Evolutionary conservation across 2,329 filamentous ascomycete species (phyloP).

Genomic region (Fusarium sp.): DNA sequence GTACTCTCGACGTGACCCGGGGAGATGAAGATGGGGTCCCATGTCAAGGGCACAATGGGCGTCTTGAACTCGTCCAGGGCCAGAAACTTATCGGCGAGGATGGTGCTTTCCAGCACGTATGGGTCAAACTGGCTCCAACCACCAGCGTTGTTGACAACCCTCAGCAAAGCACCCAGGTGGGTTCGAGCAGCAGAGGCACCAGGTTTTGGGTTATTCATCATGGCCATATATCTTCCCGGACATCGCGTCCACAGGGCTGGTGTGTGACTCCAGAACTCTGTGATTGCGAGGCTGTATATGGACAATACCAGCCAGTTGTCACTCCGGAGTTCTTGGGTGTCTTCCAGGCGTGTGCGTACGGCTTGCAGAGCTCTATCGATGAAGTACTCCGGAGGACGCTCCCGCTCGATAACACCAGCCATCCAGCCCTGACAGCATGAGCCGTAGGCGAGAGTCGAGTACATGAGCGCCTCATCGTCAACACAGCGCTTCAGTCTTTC

Average conservation of each 20-base stretch:
- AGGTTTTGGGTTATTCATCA: not conserved
- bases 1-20: not conserved
- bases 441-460: conserved; percentile 33
- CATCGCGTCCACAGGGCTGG: too few relatives aligned
- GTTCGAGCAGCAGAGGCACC: not conserved
- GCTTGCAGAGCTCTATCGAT: conserved; percentile 15
- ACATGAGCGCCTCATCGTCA: conserved; percentile 28
- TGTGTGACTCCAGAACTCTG: not conserved
- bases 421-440: conserved; percentile 26
- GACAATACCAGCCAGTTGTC: not conserved
- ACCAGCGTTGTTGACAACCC: conserved; percentile 18
- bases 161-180: conserved; percentile 21
- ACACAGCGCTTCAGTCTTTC: conserved; percentile 18
- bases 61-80: conserved; percentile 6
- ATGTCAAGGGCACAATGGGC: not conserved
- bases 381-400: conserved; percentile 17
- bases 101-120: conserved; percentile 27
- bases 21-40: not conserved
- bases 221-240: not conserved
- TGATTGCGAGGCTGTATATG: not conserved
- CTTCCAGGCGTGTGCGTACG: conserved; percentile 10
- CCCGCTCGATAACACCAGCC: not conserved
- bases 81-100: conserved; percentile 27
- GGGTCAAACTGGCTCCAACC: conserved; percentile 25
- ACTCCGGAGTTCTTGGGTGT: not conserved